A percentile compares a stretch with the other conserved stretches of the same genome.
Evolutionary conservation across 176 grass and related monocot genomes (phyloP).

Genomic region (Triticum timopheevii): DNA sequence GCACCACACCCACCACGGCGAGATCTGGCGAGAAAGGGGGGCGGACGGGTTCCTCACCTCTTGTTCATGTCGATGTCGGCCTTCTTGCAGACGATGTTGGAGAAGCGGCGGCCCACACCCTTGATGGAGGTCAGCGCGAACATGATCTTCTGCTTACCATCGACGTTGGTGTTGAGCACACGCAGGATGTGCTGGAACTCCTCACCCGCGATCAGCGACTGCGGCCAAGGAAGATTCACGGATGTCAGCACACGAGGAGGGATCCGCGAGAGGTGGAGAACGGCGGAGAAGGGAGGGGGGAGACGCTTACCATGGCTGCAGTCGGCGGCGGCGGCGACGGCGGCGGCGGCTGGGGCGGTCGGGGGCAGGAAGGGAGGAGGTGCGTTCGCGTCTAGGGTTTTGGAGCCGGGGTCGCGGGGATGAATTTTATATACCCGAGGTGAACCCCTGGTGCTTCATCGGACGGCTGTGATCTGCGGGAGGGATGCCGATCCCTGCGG

Average conservation of each 20-base stretch:
- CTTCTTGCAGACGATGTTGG: slow-evolving; percentile 97
- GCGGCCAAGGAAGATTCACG: background rate
- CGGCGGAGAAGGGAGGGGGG: too few relatives aligned
- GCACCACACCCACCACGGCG: background rate
- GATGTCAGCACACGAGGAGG: background rate
- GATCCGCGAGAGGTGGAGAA: background rate
- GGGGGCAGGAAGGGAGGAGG: background rate
- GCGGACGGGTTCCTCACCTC: slow-evolving; percentile 14
- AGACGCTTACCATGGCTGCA: slow-evolving; percentile 26
- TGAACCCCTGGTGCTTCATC: slow-evolving; percentile 46
- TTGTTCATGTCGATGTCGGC: slow-evolving; percentile 97
- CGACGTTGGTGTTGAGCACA: slow-evolving; percentile 92
- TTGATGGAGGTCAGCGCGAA: slow-evolving; percentile 90
- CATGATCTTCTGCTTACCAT: slow-evolving; percentile 99
- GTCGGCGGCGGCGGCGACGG: background rate
- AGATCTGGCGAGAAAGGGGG: background rate
- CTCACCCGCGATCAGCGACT: slow-evolving; percentile 78
- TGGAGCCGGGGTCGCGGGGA: background rate
- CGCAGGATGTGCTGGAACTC: slow-evolving; percentile 97
- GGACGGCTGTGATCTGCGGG: slow-evolving; percentile 31
- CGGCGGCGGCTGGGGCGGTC: background rate
- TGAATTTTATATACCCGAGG: background rate
- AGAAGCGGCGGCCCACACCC: slow-evolving; percentile 86
- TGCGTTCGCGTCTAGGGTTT: slow-evolving; percentile 32
- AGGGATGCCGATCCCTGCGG: background rate